Evolutionary conservation across 805 yeast genomes (phyloP).

Genomic region (Cyberlindnera veronae): DNA sequence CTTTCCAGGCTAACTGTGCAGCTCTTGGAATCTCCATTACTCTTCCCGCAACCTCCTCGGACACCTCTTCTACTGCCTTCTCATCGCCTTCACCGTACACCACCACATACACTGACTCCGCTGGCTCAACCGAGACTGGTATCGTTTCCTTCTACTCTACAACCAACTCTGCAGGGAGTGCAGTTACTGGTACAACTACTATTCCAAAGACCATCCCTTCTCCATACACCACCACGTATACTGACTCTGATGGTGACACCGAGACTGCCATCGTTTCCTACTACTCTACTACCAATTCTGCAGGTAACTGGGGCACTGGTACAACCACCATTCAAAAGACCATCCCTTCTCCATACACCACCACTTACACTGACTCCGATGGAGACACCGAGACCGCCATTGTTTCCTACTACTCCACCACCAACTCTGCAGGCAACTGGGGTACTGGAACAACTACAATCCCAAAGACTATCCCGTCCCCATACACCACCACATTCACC

Average conservation of each 20-base stretch:
- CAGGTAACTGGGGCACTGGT: slow-evolving; percentile 3
- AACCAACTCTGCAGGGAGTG: slow-evolving; percentile 6
- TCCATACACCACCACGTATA: slow-evolving; percentile 1
- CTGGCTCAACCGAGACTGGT: not conserved
- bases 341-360: too few species aligned
- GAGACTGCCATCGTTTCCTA: slow-evolving; percentile 6
- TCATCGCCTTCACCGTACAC: too few species aligned
- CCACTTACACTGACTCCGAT: too few species aligned
- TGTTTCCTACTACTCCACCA: slow-evolving; percentile 5
- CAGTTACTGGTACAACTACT: slow-evolving; percentile 5
- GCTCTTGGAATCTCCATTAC: too few species aligned
- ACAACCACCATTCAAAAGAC: too few species aligned
- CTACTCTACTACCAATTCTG: slow-evolving; percentile 7
- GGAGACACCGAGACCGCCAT: too few species aligned
- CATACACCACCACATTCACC: too few species aligned
- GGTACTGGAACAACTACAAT: slow-evolving; percentile 3
- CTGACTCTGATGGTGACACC: too few species aligned
- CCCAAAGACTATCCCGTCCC: not conserved
- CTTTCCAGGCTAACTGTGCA: too few species aligned
- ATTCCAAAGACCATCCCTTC: not conserved
- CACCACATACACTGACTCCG: slow-evolving; percentile 1
- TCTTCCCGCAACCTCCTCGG: too few species aligned
- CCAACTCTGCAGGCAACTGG: slow-evolving; percentile 2
- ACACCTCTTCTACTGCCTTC: too few species aligned
- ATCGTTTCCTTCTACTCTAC: slow-evolving; percentile 5